phyloP scores from a whole-genome alignment of 371 early-diverging fungal genomes.

The Apophysomyces ossiformis region DNA sequence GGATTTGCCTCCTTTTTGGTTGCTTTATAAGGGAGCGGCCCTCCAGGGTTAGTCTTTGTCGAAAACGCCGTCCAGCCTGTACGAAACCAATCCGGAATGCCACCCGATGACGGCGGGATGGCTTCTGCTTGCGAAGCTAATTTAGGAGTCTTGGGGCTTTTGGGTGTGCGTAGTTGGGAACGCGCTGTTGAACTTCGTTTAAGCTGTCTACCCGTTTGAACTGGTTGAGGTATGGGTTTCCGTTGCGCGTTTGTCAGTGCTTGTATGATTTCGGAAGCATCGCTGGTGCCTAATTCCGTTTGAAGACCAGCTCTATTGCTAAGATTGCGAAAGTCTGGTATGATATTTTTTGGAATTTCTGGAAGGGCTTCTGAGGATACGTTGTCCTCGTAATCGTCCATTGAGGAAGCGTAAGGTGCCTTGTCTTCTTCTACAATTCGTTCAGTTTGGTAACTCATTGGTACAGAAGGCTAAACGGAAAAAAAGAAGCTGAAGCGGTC shows the following conservation, averaged over 20 bases:
- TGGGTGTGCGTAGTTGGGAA: conserved; percentile 9
- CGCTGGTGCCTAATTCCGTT: conserved; percentile 43
- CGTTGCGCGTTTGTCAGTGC: conserved; percentile 38
- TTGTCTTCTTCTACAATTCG: not conserved
- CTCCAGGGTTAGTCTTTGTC: conserved; percentile 36
- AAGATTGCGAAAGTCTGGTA: conserved; percentile 30
- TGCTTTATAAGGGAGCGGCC: conserved; percentile 28
- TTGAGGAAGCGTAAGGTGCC: not conserved
- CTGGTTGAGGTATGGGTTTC: conserved; percentile 32
- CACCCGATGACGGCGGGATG: conserved; percentile 1
- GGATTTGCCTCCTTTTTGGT: conserved; percentile 30
- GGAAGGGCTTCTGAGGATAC: conserved; percentile 19
- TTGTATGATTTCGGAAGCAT: conserved; percentile 31
- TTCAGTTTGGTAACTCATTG: not conserved
- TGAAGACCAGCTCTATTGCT: conserved; percentile 29
- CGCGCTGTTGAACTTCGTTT: conserved; percentile 14
- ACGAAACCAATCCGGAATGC: conserved; percentile 47
- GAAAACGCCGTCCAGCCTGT: conserved; percentile 48
- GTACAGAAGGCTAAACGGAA: conserved; percentile 1
- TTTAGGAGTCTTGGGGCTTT: conserved; percentile 27
- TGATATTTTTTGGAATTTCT: conserved; percentile 21
- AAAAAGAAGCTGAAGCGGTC: not conserved
- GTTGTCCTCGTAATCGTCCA: not conserved
- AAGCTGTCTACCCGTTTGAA: conserved; percentile 8
- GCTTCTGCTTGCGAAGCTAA: conserved; percentile 7